Conservation (phyloP, 768 basidiomycete species). For the Mycena vitilis region DNA sequence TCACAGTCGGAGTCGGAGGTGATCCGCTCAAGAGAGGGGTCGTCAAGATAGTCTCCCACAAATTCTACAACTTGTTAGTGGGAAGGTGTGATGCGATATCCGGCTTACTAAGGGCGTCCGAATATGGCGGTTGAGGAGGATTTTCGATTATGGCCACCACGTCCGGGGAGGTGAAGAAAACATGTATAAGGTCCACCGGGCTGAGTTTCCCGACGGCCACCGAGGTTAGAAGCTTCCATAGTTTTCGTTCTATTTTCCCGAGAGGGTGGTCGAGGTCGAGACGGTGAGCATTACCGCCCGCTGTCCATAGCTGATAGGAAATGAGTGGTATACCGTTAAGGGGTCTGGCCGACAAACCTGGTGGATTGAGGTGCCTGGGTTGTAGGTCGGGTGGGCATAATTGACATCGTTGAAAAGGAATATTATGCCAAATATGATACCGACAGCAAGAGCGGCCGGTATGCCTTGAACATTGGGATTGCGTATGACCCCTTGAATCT, state of each 20-base stretch:
- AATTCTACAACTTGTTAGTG: too few relatives aligned
- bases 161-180: neutral
- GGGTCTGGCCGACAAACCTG: neutral
- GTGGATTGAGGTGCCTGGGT: neutral
- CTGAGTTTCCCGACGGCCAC: neutral
- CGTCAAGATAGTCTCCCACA: too few relatives aligned
- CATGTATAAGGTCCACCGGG: neutral
- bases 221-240: neutral
- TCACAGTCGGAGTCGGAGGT: too few relatives aligned
- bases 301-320: neutral
- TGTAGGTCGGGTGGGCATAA: neutral
- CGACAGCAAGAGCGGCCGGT: neutral
- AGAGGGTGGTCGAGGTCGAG: neutral
- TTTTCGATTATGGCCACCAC: neutral
- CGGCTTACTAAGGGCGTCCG: too few relatives aligned
- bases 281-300: neutral
- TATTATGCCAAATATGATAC: neutral
- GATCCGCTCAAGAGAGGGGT: too few relatives aligned
- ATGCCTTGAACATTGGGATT: neutral
- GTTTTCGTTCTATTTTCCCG: neutral
- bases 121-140: too few relatives aligned
- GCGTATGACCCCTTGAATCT: neutral
- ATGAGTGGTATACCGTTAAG: neutral
- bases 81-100: too few relatives aligned
- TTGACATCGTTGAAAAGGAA: neutral